Conservation (phyloP, 1,139 yeast species). For the Nakaseomyces nivariensis region DNA sequence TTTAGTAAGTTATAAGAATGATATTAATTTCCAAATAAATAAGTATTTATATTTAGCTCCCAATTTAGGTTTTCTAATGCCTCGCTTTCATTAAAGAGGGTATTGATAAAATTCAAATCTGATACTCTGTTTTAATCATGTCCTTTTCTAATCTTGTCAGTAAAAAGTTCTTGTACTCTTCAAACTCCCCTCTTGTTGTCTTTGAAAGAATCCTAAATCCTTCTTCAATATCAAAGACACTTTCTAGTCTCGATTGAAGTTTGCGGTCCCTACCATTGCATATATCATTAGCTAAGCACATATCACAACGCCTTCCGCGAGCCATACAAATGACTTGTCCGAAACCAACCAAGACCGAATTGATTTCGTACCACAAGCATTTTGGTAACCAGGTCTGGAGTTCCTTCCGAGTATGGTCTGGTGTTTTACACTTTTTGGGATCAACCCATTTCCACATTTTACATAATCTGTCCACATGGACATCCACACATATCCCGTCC, state of each 20-base stretch:
- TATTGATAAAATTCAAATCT: too few species aligned
- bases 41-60: too few species aligned
- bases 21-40: neutral
- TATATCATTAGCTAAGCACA: slow-evolving; percentile 37
- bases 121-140: too few species aligned
- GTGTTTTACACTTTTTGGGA: slow-evolving; percentile 42
- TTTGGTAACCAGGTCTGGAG: slow-evolving; percentile 68
- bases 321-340: slow-evolving; percentile 86
- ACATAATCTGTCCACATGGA: slow-evolving; percentile 75
- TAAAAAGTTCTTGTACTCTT: neutral
- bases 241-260: neutral
- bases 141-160: neutral
- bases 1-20: neutral
- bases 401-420: slow-evolving; percentile 63
- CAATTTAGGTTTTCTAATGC: too few species aligned
- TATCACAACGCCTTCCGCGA: slow-evolving; percentile 58
- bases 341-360: slow-evolving; percentile 82
- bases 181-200: slow-evolving; percentile 9
- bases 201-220: neutral
- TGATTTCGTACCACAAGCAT: slow-evolving; percentile 70
- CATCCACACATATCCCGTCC: slow-evolving; percentile 89
- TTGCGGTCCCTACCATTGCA: neutral
- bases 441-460: slow-evolving; percentile 76
- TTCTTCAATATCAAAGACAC: neutral
- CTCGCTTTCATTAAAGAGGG: too few species aligned